phyloP scores from a whole-genome alignment of 2,329 filamentous ascomycete species.

The Penicillium sp. region DNA sequence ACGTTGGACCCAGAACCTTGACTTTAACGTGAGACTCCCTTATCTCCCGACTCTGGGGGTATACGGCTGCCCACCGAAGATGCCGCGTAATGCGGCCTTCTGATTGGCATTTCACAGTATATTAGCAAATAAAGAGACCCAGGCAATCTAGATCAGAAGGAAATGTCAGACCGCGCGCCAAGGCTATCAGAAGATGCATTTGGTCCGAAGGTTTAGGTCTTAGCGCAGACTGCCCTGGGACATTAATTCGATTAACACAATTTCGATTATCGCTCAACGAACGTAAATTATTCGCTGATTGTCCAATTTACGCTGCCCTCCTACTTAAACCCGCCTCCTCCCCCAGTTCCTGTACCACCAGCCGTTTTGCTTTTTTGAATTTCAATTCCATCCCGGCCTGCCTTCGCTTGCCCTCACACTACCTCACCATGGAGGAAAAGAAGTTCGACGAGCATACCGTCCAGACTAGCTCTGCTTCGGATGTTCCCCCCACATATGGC shows the following conservation, averaged over 20 bases:
- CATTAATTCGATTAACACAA: neutral
- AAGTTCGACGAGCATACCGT: constrained; percentile 25
- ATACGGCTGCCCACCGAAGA: too few relatives aligned
- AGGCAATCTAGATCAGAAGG: too few relatives aligned
- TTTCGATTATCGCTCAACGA: neutral
- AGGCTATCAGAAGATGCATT: constrained; percentile 7
- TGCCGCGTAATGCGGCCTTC: too few relatives aligned
- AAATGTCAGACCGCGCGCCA: constrained; percentile 3
- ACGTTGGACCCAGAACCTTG: neutral
- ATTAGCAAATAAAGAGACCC: too few relatives aligned
- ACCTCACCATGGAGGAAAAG: constrained; percentile 36
- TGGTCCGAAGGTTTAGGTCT: constrained; percentile 7
- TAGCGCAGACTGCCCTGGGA: constrained; percentile 3
- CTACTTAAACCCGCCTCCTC: constrained; percentile 8
- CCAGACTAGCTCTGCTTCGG: constrained; percentile 20
- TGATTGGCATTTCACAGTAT: too few relatives aligned
- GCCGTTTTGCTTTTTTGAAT: neutral
- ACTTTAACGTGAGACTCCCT: neutral
- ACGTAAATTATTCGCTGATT: neutral
- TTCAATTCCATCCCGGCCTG: too few relatives aligned
- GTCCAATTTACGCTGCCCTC: neutral
- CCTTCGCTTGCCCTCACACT: too few relatives aligned
- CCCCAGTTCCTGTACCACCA: neutral
- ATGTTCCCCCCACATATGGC: constrained; percentile 34
- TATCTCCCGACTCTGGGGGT: neutral